Evolutionary conservation across 306 rosid genomes (phyloP).

Genomic region (Malus fusca): DNA sequence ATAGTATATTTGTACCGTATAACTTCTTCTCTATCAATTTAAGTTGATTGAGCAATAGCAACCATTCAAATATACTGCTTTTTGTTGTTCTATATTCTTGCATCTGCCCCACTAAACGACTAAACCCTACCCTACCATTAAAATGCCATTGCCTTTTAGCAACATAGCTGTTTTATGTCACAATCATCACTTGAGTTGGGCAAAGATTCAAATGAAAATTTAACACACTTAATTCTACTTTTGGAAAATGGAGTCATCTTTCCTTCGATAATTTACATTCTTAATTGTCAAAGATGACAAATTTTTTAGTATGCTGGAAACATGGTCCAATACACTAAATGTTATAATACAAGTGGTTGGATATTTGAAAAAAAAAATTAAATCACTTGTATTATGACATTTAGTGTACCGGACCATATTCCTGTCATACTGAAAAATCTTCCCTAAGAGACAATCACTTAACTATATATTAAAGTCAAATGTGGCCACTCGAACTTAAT

Average conservation of each 20-base stretch:
- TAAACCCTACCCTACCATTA: slow-evolving; percentile 3
- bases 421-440: too few relatives aligned
- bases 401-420: too few relatives aligned
- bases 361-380: too few relatives aligned
- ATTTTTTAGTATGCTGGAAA: too few relatives aligned
- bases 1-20: too few relatives aligned
- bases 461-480: background rate
- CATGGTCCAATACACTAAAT: too few relatives aligned
- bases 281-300: background rate
- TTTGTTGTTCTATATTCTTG: background rate
- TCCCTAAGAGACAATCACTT: background rate
- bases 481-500: background rate
- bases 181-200: background rate
- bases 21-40: background rate
- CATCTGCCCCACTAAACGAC: background rate
- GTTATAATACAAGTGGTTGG: too few relatives aligned
- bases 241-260: background rate
- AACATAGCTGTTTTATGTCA: background rate
- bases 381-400: too few relatives aligned
- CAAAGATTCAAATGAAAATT: background rate
- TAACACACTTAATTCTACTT: background rate
- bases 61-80: background rate
- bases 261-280: background rate
- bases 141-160: background rate
- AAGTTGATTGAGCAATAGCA: background rate